phyloP scores from a whole-genome alignment of 257 asterid species.

The Verbena officinalis region DNA sequence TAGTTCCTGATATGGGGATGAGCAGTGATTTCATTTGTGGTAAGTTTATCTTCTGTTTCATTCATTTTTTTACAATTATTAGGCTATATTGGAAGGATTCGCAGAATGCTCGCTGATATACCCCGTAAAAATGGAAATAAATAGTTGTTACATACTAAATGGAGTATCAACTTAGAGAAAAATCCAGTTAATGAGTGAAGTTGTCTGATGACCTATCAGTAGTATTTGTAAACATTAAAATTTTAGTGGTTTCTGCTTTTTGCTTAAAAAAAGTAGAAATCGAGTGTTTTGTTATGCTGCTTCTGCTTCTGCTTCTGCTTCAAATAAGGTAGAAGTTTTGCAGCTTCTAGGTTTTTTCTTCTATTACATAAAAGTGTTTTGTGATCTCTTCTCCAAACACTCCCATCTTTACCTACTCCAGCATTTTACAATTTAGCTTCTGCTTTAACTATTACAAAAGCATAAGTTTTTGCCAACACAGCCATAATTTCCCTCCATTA shows the following conservation, averaged over 20 bases:
- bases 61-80: slow-evolving; percentile 19
- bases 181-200: background rate
- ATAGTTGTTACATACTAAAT: background rate
- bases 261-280: too few relatives aligned
- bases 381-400: too few relatives aligned
- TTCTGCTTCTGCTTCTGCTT: background rate
- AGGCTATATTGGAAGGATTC: slow-evolving; percentile 5
- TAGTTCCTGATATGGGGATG: slow-evolving; percentile 88
- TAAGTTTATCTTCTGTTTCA: slow-evolving; percentile 39
- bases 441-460: too few relatives aligned
- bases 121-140: background rate
- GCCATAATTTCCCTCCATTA: too few relatives aligned
- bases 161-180: slow-evolving; percentile 6
- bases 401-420: too few relatives aligned
- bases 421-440: too few relatives aligned
- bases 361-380: too few relatives aligned
- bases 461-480: too few relatives aligned
- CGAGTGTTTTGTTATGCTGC: background rate
- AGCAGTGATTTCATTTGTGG: slow-evolving; percentile 98
- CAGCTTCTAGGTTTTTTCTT: too few relatives aligned
- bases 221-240: slow-evolving; percentile 2
- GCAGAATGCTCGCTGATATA: background rate
- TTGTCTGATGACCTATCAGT: background rate
- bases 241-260: too few relatives aligned
- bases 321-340: too few relatives aligned